phyloP scores from a whole-genome alignment of 805 yeast genomes.

The Candida insectorum region DNA sequence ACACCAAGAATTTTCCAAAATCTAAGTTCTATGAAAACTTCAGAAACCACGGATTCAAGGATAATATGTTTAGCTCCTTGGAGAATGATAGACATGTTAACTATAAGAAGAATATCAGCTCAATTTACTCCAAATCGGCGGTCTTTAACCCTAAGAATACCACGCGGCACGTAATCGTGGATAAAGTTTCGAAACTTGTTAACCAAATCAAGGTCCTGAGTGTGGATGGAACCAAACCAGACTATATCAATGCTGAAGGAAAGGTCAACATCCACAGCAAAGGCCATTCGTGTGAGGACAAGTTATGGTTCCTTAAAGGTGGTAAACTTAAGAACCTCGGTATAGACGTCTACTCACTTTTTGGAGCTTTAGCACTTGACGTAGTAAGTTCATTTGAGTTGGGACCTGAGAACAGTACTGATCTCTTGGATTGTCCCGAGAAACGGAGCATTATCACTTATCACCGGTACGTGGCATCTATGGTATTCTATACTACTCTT shows the following conservation, averaged over 20 bases:
- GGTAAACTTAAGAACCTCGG: slow-evolving; percentile 31
- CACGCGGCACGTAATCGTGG: slow-evolving; percentile 22
- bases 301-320: slow-evolving; percentile 25
- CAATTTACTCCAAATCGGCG: slow-evolving; percentile 33
- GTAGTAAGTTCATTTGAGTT: slow-evolving; percentile 59
- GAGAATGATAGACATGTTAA: slow-evolving; percentile 46
- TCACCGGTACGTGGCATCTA: slow-evolving; percentile 47
- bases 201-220: slow-evolving; percentile 23
- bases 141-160: slow-evolving; percentile 28
- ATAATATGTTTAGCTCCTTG: slow-evolving; percentile 57
- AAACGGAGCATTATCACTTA: slow-evolving; percentile 41
- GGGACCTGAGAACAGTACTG: slow-evolving; percentile 47
- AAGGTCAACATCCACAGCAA: slow-evolving; percentile 31
- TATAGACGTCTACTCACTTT: slow-evolving; percentile 56
- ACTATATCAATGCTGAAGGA: slow-evolving; percentile 29
- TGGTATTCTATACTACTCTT: slow-evolving; percentile 65
- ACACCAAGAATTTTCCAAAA: slow-evolving; percentile 55
- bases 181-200: slow-evolving; percentile 25
- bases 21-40: slow-evolving; percentile 57
- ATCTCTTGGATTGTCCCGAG: slow-evolving; percentile 39
- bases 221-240: slow-evolving; percentile 30
- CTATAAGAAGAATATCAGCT: slow-evolving; percentile 29
- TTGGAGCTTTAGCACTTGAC: slow-evolving; percentile 72
- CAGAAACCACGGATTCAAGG: slow-evolving; percentile 48
- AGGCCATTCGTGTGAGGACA: slow-evolving; percentile 22